phyloP scores from a whole-genome alignment of 306 rosid genomes.

The Lablab purpureus region DNA sequence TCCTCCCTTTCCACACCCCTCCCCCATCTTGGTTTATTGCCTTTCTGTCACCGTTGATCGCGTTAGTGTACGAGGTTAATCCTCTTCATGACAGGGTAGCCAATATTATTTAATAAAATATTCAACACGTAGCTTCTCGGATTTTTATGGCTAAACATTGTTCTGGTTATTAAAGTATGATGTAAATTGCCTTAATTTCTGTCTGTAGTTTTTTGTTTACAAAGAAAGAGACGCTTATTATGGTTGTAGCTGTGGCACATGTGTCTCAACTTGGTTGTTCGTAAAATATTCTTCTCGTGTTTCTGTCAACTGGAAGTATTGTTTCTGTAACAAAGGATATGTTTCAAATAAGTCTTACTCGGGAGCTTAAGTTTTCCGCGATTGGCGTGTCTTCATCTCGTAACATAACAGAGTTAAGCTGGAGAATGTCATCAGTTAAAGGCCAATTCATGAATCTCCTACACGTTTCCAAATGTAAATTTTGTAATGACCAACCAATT shows the following conservation, averaged over 20 bases:
- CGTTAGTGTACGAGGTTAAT: not conserved
- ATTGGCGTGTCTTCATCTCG: no score
- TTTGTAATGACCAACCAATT: no score
- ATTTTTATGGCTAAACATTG: not conserved
- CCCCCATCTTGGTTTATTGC: slow-evolving; percentile 32
- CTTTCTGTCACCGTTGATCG: not conserved
- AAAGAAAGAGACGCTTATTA: not conserved
- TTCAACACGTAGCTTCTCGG: no score
- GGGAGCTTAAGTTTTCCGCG: no score
- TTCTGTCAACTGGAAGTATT: not conserved
- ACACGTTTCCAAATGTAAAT: no score
- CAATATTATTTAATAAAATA: not conserved
- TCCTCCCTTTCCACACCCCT: not conserved
- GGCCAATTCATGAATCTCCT: not conserved
- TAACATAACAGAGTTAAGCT: no score
- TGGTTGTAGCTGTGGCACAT: not conserved
- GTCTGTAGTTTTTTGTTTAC: not conserved
- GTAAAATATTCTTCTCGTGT: not conserved
- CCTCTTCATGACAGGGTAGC: not conserved
- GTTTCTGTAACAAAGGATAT: not conserved
- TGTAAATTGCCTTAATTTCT: not conserved
- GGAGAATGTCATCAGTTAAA: no score
- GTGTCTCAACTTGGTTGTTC: not conserved
- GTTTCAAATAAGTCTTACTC: not conserved
- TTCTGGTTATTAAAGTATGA: not conserved